Conservation (phyloP, 768 basidiomycete genomes). For the Phaffia australis region DNA sequence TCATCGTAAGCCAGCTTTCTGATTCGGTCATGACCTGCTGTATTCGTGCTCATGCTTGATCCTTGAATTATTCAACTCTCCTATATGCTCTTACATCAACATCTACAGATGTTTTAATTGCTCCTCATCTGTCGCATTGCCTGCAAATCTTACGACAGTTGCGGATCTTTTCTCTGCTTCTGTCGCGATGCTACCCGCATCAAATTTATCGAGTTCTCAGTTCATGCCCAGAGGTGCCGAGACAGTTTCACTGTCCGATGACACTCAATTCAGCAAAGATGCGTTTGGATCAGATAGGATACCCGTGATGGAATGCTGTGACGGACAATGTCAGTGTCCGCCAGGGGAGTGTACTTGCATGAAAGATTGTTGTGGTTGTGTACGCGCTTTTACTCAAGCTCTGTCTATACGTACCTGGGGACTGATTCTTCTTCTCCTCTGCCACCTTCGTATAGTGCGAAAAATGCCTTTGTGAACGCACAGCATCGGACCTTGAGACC, state of each 20-base stretch:
- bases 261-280: slow-evolving; percentile 6
- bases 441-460: slow-evolving; percentile 7
- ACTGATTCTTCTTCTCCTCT: neutral
- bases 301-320: slow-evolving; percentile 14
- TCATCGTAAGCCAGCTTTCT: slow-evolving; percentile 24
- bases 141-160: slow-evolving; percentile 30
- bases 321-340: slow-evolving; percentile 32
- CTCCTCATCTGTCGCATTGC: slow-evolving; percentile 30
- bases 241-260: no score
- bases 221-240: neutral
- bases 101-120: slow-evolving; percentile 31
- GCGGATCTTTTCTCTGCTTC: slow-evolving; percentile 32
- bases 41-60: neutral
- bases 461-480: slow-evolving; percentile 1
- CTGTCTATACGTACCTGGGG: no score
- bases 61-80: slow-evolving; percentile 17
- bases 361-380: slow-evolving; percentile 37
- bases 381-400: neutral
- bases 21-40: neutral
- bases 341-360: slow-evolving; percentile 36
- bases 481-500: no score
- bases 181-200: slow-evolving; percentile 31
- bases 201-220: slow-evolving; percentile 6
- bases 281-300: slow-evolving; percentile 14
- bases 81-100: no score